phyloP scores from a whole-genome alignment of 768 basidiomycete genomes.

The Candolleomyces aberdarensis region DNA sequence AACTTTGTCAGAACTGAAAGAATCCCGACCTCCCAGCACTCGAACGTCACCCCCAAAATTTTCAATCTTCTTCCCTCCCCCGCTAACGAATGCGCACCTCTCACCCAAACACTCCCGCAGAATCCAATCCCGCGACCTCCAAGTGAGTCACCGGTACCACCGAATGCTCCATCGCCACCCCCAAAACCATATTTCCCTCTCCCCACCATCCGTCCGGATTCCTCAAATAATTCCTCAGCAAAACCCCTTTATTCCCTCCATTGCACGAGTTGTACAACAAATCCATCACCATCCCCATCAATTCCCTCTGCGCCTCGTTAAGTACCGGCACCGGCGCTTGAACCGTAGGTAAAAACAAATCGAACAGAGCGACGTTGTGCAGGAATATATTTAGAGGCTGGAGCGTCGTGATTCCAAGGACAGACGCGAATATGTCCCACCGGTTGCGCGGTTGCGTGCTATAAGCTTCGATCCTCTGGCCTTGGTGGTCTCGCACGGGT shows the following conservation, averaged over 20 bases:
- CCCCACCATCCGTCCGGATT: not conserved
- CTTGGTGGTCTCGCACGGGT: not conserved
- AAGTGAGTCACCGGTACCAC: not conserved
- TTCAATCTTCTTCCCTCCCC: too few species aligned
- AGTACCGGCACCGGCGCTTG: not conserved
- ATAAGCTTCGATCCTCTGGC: not conserved
- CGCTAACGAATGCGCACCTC: too few species aligned
- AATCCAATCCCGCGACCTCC: too few species aligned
- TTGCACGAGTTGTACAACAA: not conserved
- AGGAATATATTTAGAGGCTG: not conserved
- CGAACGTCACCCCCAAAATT: too few species aligned
- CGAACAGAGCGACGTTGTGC: not conserved
- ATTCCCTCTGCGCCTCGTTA: not conserved
- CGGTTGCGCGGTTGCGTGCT: not conserved
- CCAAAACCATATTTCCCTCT: not conserved
- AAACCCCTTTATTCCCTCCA: not conserved
- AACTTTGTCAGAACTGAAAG: too few species aligned
- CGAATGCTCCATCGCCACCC: not conserved
- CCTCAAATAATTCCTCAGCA: not conserved
- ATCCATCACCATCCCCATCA: not conserved
- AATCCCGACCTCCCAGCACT: too few species aligned
- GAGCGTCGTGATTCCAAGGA: not conserved
- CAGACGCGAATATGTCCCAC: not conserved
- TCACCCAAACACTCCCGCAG: too few species aligned
- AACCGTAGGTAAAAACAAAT: not conserved